Conservation (phyloP, 352 stramenopile genomes). For the Elongisporangium anandrum region DNA sequence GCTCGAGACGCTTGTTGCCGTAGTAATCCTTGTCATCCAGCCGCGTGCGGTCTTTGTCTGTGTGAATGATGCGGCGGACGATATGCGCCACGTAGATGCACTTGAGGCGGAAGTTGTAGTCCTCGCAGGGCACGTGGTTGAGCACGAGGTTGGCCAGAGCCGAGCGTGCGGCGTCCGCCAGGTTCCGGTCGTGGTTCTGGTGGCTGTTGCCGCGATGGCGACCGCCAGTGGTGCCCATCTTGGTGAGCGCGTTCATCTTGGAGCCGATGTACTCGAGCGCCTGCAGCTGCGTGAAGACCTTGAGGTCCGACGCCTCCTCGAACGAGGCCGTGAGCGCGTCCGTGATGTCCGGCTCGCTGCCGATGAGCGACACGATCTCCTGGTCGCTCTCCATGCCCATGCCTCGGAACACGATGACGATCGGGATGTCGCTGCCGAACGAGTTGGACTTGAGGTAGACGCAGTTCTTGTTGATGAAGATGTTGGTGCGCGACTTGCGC, state of each 20-base stretch:
- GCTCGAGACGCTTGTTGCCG: conserved; percentile 99
- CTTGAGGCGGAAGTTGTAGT: conserved; percentile 98
- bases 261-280: conserved; percentile 96
- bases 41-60: conserved; percentile 82
- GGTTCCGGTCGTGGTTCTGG: conserved; percentile 42
- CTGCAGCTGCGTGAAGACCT: conserved; percentile 94
- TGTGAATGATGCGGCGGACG: conserved; percentile 89
- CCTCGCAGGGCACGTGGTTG: conserved; percentile 97
- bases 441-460: conserved; percentile 99
- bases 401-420: conserved; percentile 96
- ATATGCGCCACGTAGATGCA: conserved; percentile 98
- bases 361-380: conserved; percentile 97
- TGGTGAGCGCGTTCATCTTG: conserved; percentile 90
- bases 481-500: conserved; percentile 96
- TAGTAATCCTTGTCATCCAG: conserved; percentile 99
- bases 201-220: conserved; percentile 24
- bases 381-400: conserved; percentile 98
- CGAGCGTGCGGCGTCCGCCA: conserved; percentile 95
- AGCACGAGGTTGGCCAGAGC: conserved; percentile 98
- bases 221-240: conserved; percentile 41
- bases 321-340: conserved; percentile 94
- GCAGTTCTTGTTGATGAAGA: conserved; percentile 95
- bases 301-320: conserved; percentile 93
- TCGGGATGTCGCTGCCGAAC: conserved; percentile 95
- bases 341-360: conserved; percentile 92